Evolutionary conservation across 352 stramenopile species (phyloP).

Genomic region (Thraustochytrium striatum): DNA sequence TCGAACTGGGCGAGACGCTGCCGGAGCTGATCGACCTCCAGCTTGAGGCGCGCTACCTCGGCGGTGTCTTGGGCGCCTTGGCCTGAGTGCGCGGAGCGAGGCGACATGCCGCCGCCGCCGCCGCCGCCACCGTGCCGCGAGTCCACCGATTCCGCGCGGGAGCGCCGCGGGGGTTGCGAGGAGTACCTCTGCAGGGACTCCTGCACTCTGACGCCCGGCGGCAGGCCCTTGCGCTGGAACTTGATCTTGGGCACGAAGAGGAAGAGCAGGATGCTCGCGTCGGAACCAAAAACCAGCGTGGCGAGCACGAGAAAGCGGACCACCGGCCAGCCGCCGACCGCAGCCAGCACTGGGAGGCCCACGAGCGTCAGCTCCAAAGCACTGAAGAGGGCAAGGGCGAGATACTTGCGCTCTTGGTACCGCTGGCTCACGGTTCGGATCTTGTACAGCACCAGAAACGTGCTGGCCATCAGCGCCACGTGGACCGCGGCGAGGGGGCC

Average conservation of each 20-base stretch:
- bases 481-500: constrained; percentile 52
- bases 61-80: too few relatives aligned
- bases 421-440: constrained; percentile 52
- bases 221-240: constrained; percentile 51
- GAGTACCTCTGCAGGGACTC: too few relatives aligned
- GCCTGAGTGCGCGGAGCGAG: too few relatives aligned
- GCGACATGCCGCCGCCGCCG: too few relatives aligned
- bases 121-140: too few relatives aligned
- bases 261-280: constrained; percentile 54
- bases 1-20: too few relatives aligned
- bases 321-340: constrained; percentile 49
- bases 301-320: constrained; percentile 50
- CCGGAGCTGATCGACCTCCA: too few relatives aligned
- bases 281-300: constrained; percentile 50
- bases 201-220: too few relatives aligned
- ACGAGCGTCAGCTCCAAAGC: constrained; percentile 54
- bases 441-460: constrained; percentile 52
- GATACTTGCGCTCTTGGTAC: constrained; percentile 57
- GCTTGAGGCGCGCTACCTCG: too few relatives aligned
- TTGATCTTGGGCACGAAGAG: constrained; percentile 57
- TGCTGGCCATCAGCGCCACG: constrained; percentile 50
- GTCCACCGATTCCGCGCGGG: too few relatives aligned
- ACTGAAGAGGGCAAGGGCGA: constrained; percentile 52
- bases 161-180: too few relatives aligned
- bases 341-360: constrained; percentile 55